Conservation (phyloP, 2,329 filamentous ascomycete genomes). For the Teratosphaeria pseudoeucalypti region DNA sequence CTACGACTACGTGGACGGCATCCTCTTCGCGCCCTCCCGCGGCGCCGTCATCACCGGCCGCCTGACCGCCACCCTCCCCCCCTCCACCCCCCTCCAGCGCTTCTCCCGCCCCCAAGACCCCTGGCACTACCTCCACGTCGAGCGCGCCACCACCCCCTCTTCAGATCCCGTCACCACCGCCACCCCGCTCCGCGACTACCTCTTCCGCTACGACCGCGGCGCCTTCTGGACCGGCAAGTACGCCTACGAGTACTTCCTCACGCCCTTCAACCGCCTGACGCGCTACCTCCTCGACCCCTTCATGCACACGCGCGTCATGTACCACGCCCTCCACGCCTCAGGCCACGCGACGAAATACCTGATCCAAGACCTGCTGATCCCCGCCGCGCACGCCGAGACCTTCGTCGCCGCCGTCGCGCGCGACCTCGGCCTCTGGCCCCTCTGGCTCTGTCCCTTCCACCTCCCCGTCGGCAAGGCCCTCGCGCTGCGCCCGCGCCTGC, state of each 20-base stretch:
- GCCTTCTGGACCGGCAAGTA: conserved; percentile 55
- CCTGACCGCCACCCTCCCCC: conserved; percentile 30
- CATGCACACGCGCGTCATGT: conserved; percentile 52
- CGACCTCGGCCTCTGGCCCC: conserved; percentile 42
- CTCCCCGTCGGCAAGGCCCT: conserved; percentile 10
- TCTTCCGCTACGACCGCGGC: conserved; percentile 54
- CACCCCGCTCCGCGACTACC: conserved; percentile 42
- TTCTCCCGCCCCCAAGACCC: conserved; percentile 54
- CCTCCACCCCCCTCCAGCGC: conserved; percentile 20
- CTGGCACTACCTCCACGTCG: conserved; percentile 65
- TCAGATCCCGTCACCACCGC: conserved; percentile 23
- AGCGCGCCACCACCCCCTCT: conserved; percentile 23
- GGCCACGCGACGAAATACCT: conserved; percentile 47
- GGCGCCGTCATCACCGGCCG: conserved; percentile 35
- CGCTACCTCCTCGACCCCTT: conserved; percentile 50
- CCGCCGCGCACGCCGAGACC: conserved; percentile 39
- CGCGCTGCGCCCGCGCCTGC: conserved; percentile 8
- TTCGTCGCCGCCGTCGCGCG: conserved; percentile 45
- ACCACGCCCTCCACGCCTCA: conserved; percentile 51
- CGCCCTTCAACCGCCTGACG: conserved; percentile 50
- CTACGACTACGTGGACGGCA: conserved; percentile 56
- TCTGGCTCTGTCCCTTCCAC: conserved; percentile 49
- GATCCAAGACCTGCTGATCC: conserved; percentile 54
- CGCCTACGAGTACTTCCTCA: conserved; percentile 51
- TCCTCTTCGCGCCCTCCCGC: conserved; percentile 35